These are phyloP conservation scores for Botrytis paeoniae DNA, from an alignment of 2,329 filamentous ascomycete species.

Conservation along the genomic window DNA sequence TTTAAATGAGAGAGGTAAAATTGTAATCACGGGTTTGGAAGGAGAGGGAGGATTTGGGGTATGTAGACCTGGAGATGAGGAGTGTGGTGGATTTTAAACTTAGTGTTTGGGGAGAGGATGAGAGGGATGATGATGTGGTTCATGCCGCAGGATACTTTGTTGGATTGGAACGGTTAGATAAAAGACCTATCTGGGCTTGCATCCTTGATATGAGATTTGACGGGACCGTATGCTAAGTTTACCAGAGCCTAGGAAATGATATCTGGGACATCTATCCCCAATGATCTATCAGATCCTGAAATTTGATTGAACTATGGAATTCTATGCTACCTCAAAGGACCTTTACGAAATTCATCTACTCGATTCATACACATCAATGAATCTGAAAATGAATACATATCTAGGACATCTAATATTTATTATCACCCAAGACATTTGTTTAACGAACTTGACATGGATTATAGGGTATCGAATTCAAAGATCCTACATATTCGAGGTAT, in stretches of 20 bases:
- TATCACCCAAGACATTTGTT: not conserved
- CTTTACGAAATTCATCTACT: not conserved
- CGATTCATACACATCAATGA: not conserved
- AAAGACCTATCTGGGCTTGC: not conserved
- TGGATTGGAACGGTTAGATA: not conserved
- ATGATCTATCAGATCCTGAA: not conserved
- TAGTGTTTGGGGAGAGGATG: not conserved
- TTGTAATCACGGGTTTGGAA: constrained; percentile 15
- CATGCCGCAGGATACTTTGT: not conserved
- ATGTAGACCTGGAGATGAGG: constrained; percentile 14
- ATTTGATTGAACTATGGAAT: not conserved
- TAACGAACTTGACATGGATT: not conserved
- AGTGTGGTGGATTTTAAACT: constrained; percentile 15
- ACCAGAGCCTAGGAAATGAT: not conserved
- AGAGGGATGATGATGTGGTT: not conserved
- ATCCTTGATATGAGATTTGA: not conserved
- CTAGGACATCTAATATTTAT: not conserved
- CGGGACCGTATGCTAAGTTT: not conserved
- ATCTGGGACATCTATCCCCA: not conserved
- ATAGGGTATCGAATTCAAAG: not conserved
- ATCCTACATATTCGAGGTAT: not conserved
- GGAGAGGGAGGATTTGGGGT: constrained; percentile 14
- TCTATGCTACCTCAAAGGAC: not conserved
- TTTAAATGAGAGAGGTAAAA: constrained; percentile 21
- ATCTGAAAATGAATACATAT: not conserved